Percentiles rank a stretch among this genome's conserved stretches.
These are phyloP conservation scores for Pleurostoma richardsiae DNA, from an alignment of 2,329 filamentous ascomycete species.

Conservation along the genomic window DNA sequence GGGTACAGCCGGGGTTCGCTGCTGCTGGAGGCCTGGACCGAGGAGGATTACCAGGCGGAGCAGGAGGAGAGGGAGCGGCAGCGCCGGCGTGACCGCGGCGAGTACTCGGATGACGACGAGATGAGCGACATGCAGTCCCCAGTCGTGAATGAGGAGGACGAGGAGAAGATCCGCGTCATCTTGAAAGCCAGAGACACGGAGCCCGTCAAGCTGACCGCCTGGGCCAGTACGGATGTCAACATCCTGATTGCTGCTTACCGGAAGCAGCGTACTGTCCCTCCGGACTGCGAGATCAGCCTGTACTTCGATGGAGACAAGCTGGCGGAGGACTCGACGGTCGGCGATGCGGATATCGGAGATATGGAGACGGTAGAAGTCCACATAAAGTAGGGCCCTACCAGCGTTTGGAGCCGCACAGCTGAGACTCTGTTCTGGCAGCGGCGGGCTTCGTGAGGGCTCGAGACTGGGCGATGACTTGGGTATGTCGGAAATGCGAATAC, in stretches of 20 bases:
- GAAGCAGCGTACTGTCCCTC: slow-evolving; percentile 42
- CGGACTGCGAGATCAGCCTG: slow-evolving; percentile 52
- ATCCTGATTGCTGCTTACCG: slow-evolving; percentile 61
- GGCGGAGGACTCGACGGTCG: slow-evolving; percentile 53
- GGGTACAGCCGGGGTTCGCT: slow-evolving; percentile 51
- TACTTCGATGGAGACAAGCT: slow-evolving; percentile 73
- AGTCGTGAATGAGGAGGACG: slow-evolving; percentile 10
- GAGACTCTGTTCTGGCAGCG: no score
- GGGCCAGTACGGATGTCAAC: slow-evolving; percentile 51
- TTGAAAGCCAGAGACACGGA: slow-evolving; percentile 48
- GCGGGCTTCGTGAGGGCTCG: no score
- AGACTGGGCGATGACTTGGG: no score
- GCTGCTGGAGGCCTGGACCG: slow-evolving; percentile 74
- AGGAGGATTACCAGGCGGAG: slow-evolving; percentile 50
- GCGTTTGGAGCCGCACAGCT: no score
- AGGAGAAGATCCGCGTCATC: slow-evolving; percentile 40
- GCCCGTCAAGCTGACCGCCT: slow-evolving; percentile 45
- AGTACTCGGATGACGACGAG: slow-evolving; percentile 28
- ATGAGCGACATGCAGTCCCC: slow-evolving; percentile 10
- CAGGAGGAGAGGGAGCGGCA: slow-evolving; percentile 43
- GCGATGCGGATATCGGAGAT: slow-evolving; percentile 68
- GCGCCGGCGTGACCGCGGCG: slow-evolving; percentile 35
- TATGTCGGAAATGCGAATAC: no score
- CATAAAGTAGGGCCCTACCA: slow-evolving; percentile 37
- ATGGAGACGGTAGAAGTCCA: slow-evolving; percentile 72